Evolutionary conservation across 2,329 filamentous ascomycete genomes (phyloP).

Genomic region (Aspergillus calidoustus): DNA sequence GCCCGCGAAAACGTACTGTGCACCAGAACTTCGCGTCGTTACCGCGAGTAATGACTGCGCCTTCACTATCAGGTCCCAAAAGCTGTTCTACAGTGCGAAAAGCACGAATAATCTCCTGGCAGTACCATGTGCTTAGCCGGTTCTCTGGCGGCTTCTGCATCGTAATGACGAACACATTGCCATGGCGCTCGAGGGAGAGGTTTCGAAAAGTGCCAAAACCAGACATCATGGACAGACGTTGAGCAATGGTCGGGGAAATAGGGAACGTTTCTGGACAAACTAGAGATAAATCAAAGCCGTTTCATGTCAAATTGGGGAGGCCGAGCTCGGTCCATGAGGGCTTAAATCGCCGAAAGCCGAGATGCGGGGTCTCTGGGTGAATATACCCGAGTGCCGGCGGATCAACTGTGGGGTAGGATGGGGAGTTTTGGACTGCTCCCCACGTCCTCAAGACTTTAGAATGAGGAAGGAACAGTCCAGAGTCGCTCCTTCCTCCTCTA

Average conservation of each 20-base stretch:
- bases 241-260: no score
- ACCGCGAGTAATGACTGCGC: constrained; percentile 58
- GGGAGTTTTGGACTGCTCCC: no score
- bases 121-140: constrained; percentile 54
- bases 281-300: not conserved
- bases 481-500: not conserved
- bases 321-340: not conserved
- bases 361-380: constrained; percentile 1
- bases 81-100: constrained; percentile 53
- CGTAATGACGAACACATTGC: constrained; percentile 56
- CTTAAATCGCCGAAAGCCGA: not conserved
- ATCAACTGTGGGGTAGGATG: not conserved
- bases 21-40: constrained; percentile 56
- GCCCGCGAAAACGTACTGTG: constrained; percentile 36
- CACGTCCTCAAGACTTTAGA: not conserved
- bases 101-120: constrained; percentile 58
- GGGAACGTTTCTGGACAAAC: no score
- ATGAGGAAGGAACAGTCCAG: not conserved
- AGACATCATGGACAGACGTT: constrained; percentile 20
- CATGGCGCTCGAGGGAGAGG: constrained; percentile 52
- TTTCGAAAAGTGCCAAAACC: constrained; percentile 44
- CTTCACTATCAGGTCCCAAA: constrained; percentile 54
- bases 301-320: not conserved
- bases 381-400: not conserved
- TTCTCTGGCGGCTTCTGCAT: constrained; percentile 61